Percentiles rank a stretch among this genome's conserved stretches.
phyloP scores from a whole-genome alignment of 495 filamentous ascomycete genomes.

The Cenococcum geophilum region DNA sequence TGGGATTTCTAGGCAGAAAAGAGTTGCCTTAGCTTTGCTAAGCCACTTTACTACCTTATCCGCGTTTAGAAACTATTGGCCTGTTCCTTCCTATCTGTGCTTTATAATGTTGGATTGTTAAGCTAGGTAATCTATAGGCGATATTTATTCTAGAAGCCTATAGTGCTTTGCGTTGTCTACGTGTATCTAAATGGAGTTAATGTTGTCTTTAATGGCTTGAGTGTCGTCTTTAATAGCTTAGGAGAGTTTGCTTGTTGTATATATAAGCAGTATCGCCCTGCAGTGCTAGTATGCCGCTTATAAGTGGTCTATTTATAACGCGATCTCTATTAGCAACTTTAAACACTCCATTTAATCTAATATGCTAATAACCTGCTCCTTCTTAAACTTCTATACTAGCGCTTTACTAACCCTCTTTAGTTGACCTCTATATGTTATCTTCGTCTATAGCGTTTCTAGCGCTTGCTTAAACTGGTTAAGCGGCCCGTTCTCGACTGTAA shows the following conservation, averaged over 20 bases:
- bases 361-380: slow-evolving; percentile 26
- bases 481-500: slow-evolving; percentile 27
- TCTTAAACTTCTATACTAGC: slow-evolving; percentile 33
- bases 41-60: slow-evolving; percentile 36
- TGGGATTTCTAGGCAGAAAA: slow-evolving; percentile 41
- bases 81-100: slow-evolving; percentile 36
- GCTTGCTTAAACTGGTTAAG: slow-evolving; percentile 30
- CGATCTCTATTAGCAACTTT: slow-evolving; percentile 26
- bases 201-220: neutral
- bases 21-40: slow-evolving; percentile 21
- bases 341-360: slow-evolving; percentile 30
- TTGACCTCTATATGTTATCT: slow-evolving; percentile 17
- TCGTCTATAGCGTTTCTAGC: slow-evolving; percentile 28
- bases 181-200: slow-evolving; percentile 1
- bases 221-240: slow-evolving; percentile 8
- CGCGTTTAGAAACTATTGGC: slow-evolving; percentile 40
- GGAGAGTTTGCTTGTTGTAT: slow-evolving; percentile 2
- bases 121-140: slow-evolving; percentile 16
- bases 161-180: slow-evolving; percentile 3
- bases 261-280: neutral
- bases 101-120: slow-evolving; percentile 37
- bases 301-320: slow-evolving; percentile 33
- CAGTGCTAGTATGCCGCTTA: slow-evolving; percentile 15
- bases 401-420: slow-evolving; percentile 23
- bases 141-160: slow-evolving; percentile 20